phyloP scores from a whole-genome alignment of 1,139 yeast genomes.

The Scheffersomyces titani region DNA sequence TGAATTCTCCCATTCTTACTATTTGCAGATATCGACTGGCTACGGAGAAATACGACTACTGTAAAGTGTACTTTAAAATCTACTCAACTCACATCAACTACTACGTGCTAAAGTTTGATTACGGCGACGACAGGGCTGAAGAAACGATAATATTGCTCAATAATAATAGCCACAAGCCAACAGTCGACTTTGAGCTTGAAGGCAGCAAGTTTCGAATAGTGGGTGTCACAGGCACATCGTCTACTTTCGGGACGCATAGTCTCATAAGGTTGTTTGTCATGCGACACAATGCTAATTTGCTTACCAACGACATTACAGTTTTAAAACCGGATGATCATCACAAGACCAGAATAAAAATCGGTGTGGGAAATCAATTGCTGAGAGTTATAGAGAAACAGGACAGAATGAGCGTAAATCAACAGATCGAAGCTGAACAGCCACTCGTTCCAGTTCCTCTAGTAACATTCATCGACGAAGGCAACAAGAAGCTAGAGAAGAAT shows the following conservation, averaged over 20 bases:
- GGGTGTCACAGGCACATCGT: constrained; percentile 40
- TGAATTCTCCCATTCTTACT: constrained; percentile 34
- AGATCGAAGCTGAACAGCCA: constrained; percentile 13
- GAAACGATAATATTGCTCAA: constrained; percentile 23
- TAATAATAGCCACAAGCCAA: constrained; percentile 37
- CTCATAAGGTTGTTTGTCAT: constrained; percentile 29
- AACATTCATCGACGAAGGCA: constrained; percentile 30
- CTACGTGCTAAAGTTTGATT: constrained; percentile 29
- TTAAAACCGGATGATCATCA: background rate
- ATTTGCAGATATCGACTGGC: constrained; percentile 17
- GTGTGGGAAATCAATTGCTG: constrained; percentile 7
- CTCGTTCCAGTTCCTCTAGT: constrained; percentile 34
- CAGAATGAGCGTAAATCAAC: constrained; percentile 10
- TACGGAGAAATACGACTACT: constrained; percentile 21
- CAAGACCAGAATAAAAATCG: constrained; percentile 1
- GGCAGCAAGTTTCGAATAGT: constrained; percentile 32
- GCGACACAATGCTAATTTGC: constrained; percentile 19
- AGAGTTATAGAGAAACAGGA: constrained; percentile 11
- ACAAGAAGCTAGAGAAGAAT: constrained; percentile 24
- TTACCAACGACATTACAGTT: constrained; percentile 23
- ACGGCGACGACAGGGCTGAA: constrained; percentile 9
- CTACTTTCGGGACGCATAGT: constrained; percentile 38
- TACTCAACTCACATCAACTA: constrained; percentile 36
- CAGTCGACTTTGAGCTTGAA: constrained; percentile 32
- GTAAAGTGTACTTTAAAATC: constrained; percentile 36